These are phyloP conservation scores for Puccinellia tenuiflora DNA, from an alignment of 176 grass and related monocot species.

Conservation along the genomic window DNA sequence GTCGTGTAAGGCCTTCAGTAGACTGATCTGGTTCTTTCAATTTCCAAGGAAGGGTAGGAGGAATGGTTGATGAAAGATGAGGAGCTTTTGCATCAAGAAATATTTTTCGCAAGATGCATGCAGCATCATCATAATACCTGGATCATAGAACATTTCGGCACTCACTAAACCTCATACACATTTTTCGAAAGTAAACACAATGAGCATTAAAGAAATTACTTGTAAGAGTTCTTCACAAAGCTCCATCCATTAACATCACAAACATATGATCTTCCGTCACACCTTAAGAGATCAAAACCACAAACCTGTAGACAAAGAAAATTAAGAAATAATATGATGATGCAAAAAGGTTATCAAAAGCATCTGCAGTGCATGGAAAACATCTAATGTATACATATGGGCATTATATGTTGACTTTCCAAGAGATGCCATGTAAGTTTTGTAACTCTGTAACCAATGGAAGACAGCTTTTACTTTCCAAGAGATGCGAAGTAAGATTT, in stretches of 20 bases:
- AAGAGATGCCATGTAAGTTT: background rate
- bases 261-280: constrained; percentile 91
- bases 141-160: background rate
- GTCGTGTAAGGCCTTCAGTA: constrained; percentile 74
- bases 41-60: constrained; percentile 94
- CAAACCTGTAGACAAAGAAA: constrained; percentile 62
- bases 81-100: constrained; percentile 99
- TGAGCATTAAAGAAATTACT: constrained; percentile 47
- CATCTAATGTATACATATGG: background rate
- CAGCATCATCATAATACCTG: constrained; percentile 98
- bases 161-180: constrained; percentile 1
- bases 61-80: constrained; percentile 91
- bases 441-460: background rate
- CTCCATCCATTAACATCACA: constrained; percentile 99
- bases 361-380: background rate
- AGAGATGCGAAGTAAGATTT: background rate
- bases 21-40: constrained; percentile 61
- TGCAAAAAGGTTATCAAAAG: background rate
- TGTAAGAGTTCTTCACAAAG: constrained; percentile 97
- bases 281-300: constrained; percentile 97
- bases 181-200: background rate
- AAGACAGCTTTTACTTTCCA: background rate
- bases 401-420: background rate
- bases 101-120: constrained; percentile 96
- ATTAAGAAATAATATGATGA: constrained; percentile 18